A percentile compares a stretch with the other conserved stretches of the same genome.
phyloP scores from a whole-genome alignment of 345 rosid species.

The Rhodamnia argentea region DNA sequence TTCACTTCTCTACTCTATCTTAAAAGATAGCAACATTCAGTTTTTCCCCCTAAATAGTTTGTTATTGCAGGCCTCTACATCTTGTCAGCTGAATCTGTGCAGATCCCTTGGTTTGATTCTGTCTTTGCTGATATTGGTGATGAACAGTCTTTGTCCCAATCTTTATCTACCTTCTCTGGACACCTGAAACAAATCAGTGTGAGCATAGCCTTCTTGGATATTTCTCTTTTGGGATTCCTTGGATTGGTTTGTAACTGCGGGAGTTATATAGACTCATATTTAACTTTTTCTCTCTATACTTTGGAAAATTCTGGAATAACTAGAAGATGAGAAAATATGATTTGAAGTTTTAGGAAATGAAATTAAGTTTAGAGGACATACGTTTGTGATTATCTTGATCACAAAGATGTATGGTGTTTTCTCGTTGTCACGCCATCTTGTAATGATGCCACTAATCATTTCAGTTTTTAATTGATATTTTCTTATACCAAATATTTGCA shows the following conservation, averaged over 20 bases:
- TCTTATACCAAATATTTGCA: conserved; percentile 15
- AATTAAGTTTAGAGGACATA: neutral
- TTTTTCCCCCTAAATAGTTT: neutral
- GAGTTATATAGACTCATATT: neutral
- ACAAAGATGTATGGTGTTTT: neutral
- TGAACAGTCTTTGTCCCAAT: conserved; percentile 86
- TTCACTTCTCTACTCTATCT: neutral
- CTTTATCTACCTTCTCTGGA: conserved; percentile 91
- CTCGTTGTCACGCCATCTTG: neutral
- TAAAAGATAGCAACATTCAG: no score
- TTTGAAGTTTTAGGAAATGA: neutral
- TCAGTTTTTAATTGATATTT: neutral
- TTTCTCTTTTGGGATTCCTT: neutral
- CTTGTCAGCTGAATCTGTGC: conserved; percentile 73
- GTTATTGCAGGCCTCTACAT: conserved; percentile 65
- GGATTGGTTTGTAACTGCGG: neutral
- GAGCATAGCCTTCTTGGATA: conserved; percentile 17
- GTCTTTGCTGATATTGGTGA: conserved; percentile 95
- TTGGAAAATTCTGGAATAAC: neutral
- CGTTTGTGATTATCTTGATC: neutral
- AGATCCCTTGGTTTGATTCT: conserved; percentile 87
- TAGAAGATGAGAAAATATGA: neutral
- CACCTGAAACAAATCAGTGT: conserved; percentile 89
- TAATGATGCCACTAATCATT: neutral
- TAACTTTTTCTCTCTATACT: neutral